phyloP scores from a whole-genome alignment of 768 basidiomycete species.

The Dioszegia hungarica region DNA sequence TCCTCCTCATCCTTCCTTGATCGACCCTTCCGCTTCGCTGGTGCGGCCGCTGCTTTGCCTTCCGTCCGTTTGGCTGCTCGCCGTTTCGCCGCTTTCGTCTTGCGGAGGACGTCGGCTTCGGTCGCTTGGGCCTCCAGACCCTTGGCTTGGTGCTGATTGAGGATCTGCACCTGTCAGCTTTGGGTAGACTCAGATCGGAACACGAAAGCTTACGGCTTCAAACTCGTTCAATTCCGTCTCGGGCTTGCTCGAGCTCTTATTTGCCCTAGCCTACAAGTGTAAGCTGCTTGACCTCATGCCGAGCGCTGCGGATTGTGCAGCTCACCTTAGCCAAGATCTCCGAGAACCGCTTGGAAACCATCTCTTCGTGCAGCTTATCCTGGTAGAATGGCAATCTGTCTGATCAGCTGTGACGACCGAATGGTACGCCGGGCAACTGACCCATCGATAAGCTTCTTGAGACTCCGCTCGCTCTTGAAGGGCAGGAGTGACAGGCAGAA shows the following conservation, averaged over 20 bases:
- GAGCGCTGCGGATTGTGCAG: too few species aligned
- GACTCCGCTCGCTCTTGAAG: conserved; percentile 92
- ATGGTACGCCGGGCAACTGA: conserved; percentile 9
- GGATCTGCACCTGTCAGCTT: conserved; percentile 57
- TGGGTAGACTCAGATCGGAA: not conserved
- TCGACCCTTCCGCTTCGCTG: not conserved
- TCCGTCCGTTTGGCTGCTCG: conserved; percentile 34
- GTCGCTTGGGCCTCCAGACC: conserved; percentile 89
- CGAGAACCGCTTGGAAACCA: conserved; percentile 71
- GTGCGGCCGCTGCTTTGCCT: not conserved
- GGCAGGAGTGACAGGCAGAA: conserved; percentile 90
- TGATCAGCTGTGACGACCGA: not conserved
- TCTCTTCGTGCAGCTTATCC: conserved; percentile 87
- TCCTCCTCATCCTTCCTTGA: conserved; percentile 4
- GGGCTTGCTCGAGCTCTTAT: conserved; percentile 87
- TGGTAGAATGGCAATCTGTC: conserved; percentile 75
- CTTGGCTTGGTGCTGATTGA: conserved; percentile 74
- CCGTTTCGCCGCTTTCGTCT: conserved; percentile 66
- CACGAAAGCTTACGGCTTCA: conserved; percentile 59
- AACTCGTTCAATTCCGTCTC: conserved; percentile 94
- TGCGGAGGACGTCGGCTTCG: conserved; percentile 76
- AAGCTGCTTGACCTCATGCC: not conserved
- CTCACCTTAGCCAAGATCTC: conserved; percentile 86
- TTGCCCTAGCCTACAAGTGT: conserved; percentile 63
- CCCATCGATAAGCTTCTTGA: conserved; percentile 92